phyloP scores from a whole-genome alignment of 345 rosid species.

The Populus davidiana region DNA sequence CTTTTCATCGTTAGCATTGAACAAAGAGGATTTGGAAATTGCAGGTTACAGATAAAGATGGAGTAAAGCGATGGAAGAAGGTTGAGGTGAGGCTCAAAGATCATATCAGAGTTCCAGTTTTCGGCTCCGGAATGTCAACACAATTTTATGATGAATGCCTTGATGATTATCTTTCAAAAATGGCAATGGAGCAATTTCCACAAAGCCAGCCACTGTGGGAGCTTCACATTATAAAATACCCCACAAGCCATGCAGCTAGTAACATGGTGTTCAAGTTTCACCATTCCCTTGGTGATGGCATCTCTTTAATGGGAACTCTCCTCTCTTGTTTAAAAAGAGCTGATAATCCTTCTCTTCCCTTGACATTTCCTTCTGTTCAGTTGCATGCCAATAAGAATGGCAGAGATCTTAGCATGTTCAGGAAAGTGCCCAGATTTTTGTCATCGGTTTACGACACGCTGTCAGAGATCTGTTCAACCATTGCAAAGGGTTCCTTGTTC shows the following conservation, averaged over 20 bases:
- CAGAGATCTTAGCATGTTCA: background rate
- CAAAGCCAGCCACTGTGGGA: slow-evolving; percentile 48
- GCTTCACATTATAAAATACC: slow-evolving; percentile 43
- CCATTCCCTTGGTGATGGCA: slow-evolving; percentile 58
- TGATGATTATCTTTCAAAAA: slow-evolving; percentile 28
- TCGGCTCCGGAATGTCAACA: slow-evolving; percentile 26
- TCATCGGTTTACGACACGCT: slow-evolving; percentile 20
- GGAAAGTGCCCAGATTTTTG: background rate
- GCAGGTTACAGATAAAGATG: slow-evolving; percentile 28
- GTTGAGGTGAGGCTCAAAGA: slow-evolving; percentile 32
- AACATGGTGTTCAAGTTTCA: slow-evolving; percentile 44
- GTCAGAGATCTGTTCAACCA: slow-evolving; percentile 33
- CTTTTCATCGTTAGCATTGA: background rate
- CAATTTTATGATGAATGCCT: slow-evolving; percentile 33
- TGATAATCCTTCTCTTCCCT: slow-evolving; percentile 42
- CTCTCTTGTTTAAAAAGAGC: slow-evolving; percentile 53
- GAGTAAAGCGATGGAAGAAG: slow-evolving; percentile 34
- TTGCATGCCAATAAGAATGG: background rate
- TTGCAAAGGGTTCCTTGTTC: slow-evolving; percentile 25
- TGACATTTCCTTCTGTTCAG: slow-evolving; percentile 37
- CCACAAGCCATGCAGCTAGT: slow-evolving; percentile 38
- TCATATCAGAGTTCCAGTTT: slow-evolving; percentile 32
- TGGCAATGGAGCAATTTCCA: slow-evolving; percentile 30
- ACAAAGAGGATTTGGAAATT: background rate
- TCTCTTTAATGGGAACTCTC: slow-evolving; percentile 49